phyloP scores from a whole-genome alignment of 768 basidiomycete genomes.

The Rhodotorula diobovata region DNA sequence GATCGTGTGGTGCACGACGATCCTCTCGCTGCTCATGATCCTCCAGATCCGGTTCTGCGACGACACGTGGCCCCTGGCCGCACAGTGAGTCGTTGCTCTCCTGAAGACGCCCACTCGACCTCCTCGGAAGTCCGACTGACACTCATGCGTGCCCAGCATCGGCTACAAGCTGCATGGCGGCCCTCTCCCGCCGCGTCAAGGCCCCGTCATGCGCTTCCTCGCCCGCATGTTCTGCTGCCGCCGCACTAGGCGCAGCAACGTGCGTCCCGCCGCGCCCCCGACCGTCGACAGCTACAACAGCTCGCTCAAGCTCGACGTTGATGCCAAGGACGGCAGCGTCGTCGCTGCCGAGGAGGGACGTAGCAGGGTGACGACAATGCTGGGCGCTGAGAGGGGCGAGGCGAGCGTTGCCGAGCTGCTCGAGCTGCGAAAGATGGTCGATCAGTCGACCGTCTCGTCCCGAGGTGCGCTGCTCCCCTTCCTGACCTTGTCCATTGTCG shows the following conservation, averaged over 20 bases:
- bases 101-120: too few species aligned
- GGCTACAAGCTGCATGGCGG: slow-evolving; percentile 12
- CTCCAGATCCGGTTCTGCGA: slow-evolving; percentile 25
- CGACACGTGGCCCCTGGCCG: slow-evolving; percentile 1
- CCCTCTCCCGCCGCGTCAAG: background rate
- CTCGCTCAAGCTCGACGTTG: background rate
- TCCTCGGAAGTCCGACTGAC: background rate
- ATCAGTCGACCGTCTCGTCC: background rate
- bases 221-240: background rate
- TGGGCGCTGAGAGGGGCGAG: background rate
- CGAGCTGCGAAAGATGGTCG: background rate
- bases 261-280: too few species aligned
- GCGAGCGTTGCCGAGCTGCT: background rate
- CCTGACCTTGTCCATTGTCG: background rate
- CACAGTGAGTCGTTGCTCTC: background rate
- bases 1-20: slow-evolving; percentile 16
- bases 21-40: slow-evolving; percentile 10
- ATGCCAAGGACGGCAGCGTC: background rate
- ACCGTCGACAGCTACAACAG: background rate
- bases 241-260: too few species aligned
- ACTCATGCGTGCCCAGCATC: background rate
- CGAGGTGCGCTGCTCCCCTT: background rate
- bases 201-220: slow-evolving; percentile 4
- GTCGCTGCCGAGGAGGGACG: background rate
- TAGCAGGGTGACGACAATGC: too few species aligned